Conservation (phyloP, 225 moss, liverwort and hornwort species). For the Marchantia paleacea region DNA sequence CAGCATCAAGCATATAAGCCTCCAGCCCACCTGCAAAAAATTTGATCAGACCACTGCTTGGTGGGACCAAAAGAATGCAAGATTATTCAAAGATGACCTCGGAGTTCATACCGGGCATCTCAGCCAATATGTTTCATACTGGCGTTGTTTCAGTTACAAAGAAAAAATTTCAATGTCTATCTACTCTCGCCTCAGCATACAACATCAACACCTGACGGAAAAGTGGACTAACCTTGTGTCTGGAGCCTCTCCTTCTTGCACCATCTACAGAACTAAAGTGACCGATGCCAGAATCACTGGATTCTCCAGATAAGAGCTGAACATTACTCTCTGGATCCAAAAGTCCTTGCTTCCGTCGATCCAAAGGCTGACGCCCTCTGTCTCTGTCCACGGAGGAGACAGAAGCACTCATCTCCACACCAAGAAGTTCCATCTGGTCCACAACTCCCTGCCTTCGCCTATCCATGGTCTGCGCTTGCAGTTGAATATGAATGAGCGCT, state of each 20-base stretch:
- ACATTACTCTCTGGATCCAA: slow-evolving; percentile 15
- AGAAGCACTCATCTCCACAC: background rate
- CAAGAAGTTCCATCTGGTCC: slow-evolving; percentile 8
- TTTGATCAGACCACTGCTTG: slow-evolving; percentile 1
- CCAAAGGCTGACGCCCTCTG: slow-evolving; percentile 2
- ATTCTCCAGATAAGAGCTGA: slow-evolving; percentile 6
- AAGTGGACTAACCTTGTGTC: slow-evolving; percentile 17
- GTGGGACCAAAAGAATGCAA: background rate
- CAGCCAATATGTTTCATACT: background rate
- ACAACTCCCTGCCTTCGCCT: slow-evolving; percentile 1
- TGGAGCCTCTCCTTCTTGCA: background rate
- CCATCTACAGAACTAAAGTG: background rate
- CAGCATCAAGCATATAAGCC: slow-evolving; percentile 38
- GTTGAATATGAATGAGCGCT: background rate
- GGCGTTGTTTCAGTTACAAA: background rate
- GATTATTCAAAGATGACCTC: background rate
- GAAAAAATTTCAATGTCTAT: background rate
- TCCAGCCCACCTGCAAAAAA: slow-evolving; percentile 42
- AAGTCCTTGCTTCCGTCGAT: slow-evolving; percentile 11
- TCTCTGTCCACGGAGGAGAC: background rate
- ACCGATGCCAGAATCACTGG: background rate
- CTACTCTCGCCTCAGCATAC: background rate
- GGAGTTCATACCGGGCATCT: background rate
- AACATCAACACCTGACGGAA: background rate
- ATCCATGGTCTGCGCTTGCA: slow-evolving; percentile 6